Conservation (phyloP, 768 basidiomycete genomes). For the Mycena haematopus region DNA sequence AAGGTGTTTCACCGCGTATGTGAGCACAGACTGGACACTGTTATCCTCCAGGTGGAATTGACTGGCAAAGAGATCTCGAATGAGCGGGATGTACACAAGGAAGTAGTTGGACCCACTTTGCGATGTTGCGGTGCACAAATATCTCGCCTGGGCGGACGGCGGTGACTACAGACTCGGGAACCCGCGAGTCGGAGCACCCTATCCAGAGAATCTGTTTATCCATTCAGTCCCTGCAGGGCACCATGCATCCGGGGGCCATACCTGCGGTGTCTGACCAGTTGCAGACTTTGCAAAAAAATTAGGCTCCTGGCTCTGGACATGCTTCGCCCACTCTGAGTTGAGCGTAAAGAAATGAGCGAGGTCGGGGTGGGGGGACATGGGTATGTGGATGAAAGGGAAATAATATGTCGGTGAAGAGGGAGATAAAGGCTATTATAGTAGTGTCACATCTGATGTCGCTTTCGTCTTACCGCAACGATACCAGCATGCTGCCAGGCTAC, state of each 20-base stretch:
- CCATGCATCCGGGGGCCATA: constrained; percentile 27
- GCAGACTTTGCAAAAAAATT: constrained; percentile 67
- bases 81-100: constrained; percentile 9
- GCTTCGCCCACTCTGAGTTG: constrained; percentile 76
- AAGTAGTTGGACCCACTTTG: constrained; percentile 62
- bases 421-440: no score
- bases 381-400: no score
- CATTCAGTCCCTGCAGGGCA: not conserved
- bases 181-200: constrained; percentile 85
- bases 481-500: not conserved
- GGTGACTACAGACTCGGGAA: constrained; percentile 79
- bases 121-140: constrained; percentile 88
- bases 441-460: not conserved
- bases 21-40: constrained; percentile 72
- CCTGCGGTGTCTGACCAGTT: constrained; percentile 74
- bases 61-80: constrained; percentile 40
- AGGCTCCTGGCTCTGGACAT: constrained; percentile 60
- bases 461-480: no score
- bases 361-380: constrained; percentile 26
- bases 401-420: not conserved
- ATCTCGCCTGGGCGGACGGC: constrained; percentile 77
- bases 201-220: constrained; percentile 75
- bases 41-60: constrained; percentile 78
- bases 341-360: constrained; percentile 43
- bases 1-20: constrained; percentile 73